Evolutionary conservation across 768 basidiomycete genomes (phyloP).

Genomic region (Crepidotus variabilis): DNA sequence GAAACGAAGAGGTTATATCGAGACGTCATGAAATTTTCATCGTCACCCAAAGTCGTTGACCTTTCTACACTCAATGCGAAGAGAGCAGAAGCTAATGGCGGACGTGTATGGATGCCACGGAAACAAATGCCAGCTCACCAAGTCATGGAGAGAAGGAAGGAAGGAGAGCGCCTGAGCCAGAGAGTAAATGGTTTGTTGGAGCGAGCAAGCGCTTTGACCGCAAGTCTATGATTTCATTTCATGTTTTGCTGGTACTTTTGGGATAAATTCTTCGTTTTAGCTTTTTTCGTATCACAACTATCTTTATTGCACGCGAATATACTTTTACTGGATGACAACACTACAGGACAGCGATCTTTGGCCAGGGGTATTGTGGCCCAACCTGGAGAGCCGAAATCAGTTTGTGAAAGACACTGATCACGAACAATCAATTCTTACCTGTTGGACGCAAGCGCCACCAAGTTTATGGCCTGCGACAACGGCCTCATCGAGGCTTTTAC

Average conservation of each 20-base stretch:
- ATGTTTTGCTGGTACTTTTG: not conserved
- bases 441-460: conserved; percentile 80
- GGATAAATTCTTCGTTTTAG: not conserved
- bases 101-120: conserved; percentile 73
- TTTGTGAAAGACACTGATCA: not conserved
- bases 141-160: conserved; percentile 69
- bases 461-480: conserved; percentile 86
- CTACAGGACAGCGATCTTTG: conserved; percentile 37
- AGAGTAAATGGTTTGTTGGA: conserved; percentile 70
- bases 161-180: conserved; percentile 68
- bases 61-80: conserved; percentile 58
- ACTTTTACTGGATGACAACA: not conserved
- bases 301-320: too few relatives aligned
- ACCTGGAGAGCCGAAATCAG: conserved; percentile 25
- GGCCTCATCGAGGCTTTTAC: conserved; percentile 72
- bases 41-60: conserved; percentile 83
- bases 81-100: conserved; percentile 44
- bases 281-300: not conserved
- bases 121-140: conserved; percentile 82
- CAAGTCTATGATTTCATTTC: conserved; percentile 16
- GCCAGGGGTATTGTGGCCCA: conserved; percentile 51
- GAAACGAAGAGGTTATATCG: conserved; percentile 86
- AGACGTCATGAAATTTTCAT: conserved; percentile 85
- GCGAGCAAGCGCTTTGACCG: conserved; percentile 47
- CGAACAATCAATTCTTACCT: conserved; percentile 39